Base-by-base conservation (phyloP, 441 rosid species). In the Cnidoscolus chayamansa region DNA sequence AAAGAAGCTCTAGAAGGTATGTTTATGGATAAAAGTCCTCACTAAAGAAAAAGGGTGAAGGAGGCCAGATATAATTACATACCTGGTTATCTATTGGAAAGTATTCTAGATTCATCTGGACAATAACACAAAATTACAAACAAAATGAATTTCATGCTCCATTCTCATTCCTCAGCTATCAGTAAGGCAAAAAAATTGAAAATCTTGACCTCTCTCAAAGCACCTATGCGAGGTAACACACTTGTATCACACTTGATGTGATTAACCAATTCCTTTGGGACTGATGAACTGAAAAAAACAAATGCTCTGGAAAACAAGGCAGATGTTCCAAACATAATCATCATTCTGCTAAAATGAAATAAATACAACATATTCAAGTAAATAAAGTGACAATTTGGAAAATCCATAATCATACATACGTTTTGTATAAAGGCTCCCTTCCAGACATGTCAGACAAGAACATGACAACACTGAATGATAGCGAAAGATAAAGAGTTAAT, bases 21-120 rank as follows among this genome's bases (percentile, higher is more conserved):
- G 43, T 61, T 67, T 43, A 57, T 20, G 43, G 49, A 47, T 25
- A 10, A 31, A 63, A 72, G 10, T 11, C 53, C 61, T 25, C 40
- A 56, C 17, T 54, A 37, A 20, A 25, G 25, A 25, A 60, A 55
- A 53, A 20, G 1, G 16, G 1, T 20, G 11, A 25, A 25, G 35
- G 69, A 70, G 4, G 30, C 51, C 7, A 43, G 47, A 15, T 3
- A 61, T 25, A 49, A 50, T 51, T 35, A 20, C 54, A 65, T 82
- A 86, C 92, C 89, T 88, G 92, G 72, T 78, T 80, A 74, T 96
- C 98, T 67, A 93, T 89, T 13, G 98, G 88, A 82, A 93, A 93
- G 78, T 88, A 96, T 76, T 96, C 99, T 90, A 96, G 79, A 82
- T 96, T 96, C 99, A 96, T 90, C 99, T 95, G 97, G 86, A 86